Conservation (phyloP, 2,329 filamentous ascomycete species). For the Ceratocystiopsis minuta region DNA sequence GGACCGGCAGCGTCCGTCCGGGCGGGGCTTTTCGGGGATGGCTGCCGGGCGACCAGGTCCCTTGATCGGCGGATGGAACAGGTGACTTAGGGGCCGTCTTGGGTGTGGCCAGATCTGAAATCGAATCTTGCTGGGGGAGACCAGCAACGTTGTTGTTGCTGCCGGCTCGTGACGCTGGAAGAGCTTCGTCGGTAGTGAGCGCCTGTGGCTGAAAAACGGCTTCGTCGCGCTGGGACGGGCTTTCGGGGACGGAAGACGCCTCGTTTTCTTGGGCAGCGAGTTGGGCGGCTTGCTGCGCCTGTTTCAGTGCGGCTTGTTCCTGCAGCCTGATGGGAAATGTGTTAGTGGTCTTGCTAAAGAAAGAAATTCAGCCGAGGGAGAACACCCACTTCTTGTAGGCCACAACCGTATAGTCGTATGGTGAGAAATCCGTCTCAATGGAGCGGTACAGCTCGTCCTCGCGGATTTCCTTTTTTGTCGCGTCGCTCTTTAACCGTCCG, state of each 20-base stretch:
- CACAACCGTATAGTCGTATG: conserved; percentile 83
- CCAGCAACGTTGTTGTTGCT: conserved; percentile 4
- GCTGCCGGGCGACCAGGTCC: conserved; percentile 10
- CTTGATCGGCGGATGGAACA: too few relatives aligned
- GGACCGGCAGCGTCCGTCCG: conserved; percentile 20
- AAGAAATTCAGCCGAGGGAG: background rate
- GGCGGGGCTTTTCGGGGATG: conserved; percentile 11
- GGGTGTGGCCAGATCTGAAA: too few relatives aligned
- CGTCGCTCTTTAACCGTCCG: conserved; percentile 81
- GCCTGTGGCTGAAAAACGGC: conserved; percentile 21
- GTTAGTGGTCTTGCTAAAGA: too few relatives aligned
- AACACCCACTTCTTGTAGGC: conserved; percentile 52
- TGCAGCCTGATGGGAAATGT: too few relatives aligned
- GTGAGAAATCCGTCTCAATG: conserved; percentile 85
- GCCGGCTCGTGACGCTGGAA: conserved; percentile 19
- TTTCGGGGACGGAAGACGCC: background rate
- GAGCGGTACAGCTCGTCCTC: conserved; percentile 86
- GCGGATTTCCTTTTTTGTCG: conserved; percentile 83
- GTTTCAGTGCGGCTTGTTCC: too few relatives aligned
- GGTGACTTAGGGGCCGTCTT: too few relatives aligned
- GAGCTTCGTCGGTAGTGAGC: conserved; percentile 32
- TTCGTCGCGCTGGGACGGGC: too few relatives aligned
- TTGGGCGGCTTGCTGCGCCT: too few relatives aligned
- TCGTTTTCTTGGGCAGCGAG: background rate
- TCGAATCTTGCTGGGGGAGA: too few relatives aligned